Base-by-base conservation (phyloP, 2,329 filamentous ascomycete species). In the Neophaeococcomyces mojaviensis region DNA sequence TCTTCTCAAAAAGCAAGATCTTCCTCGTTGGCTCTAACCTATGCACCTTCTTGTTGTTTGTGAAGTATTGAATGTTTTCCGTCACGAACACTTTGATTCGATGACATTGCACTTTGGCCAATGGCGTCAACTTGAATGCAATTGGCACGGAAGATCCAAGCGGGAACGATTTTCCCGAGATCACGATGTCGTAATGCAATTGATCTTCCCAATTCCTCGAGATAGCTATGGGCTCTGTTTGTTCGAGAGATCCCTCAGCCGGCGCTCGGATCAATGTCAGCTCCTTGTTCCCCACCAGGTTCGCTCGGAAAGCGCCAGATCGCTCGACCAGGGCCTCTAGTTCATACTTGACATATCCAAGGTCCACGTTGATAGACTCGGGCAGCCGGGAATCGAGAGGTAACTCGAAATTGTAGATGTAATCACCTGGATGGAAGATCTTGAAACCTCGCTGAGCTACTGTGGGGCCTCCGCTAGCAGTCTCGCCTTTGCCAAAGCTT, bases 171-270 rank as follows among this genome's bases (percentile, higher is more conserved):
- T 95, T 95, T 45, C 89, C 89, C 1, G 88, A 95, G 45, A 96
- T 94, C 61, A 95, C 83, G 56, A 96, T 95, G 59, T 96, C 89
- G 67, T 96, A 96, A 59, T 94, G 88, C 26, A 96, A 72, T 60
- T 95, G 89, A 56, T 96, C 88, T 62, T 96, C 89, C 89, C 89
- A 96, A 51, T 87, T 88, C 16, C 89, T 76, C 53, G 86, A 90
- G 59, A 96, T 95, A 9, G 88, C 90, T 58, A 96, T 95, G 2
- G 89, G 89, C 61, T 96, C 89, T 20, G 88, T 84, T 64, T 88
- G 88, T 64, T 96, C 89, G 19, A 95, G 71, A 0, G 88, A 95
- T 37, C 88, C 79, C 65, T 94, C 88, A 39, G 90, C 81, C 0
- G 89, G 89, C 3, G 92, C 81, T 36, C 89, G 82, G 44, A 95